These are phyloP conservation scores for Pleurotus ostreatus DNA, from an alignment of 768 basidiomycete species.

Conservation along the genomic window DNA sequence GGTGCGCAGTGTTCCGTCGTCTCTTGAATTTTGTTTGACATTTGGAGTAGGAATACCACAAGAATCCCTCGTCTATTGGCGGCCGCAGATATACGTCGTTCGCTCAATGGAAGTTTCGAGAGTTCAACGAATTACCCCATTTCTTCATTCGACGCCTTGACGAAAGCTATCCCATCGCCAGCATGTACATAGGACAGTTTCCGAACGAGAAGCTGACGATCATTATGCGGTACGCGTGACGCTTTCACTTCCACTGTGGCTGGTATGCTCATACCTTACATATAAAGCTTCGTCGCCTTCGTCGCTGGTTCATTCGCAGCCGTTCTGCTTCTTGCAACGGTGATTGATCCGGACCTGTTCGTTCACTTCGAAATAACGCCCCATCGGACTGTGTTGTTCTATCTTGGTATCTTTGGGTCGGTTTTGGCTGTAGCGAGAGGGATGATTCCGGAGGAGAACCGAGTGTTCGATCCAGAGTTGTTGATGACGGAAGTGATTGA, in stretches of 20 bases:
- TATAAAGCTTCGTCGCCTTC: slow-evolving; percentile 85
- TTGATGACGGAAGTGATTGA: slow-evolving; percentile 90
- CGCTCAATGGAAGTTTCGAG: slow-evolving; percentile 97
- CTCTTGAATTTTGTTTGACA: slow-evolving; percentile 9
- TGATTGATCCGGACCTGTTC: slow-evolving; percentile 91
- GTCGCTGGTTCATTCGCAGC: slow-evolving; percentile 95
- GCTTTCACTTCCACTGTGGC: not conserved
- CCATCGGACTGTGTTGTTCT: slow-evolving; percentile 91
- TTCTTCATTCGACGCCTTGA: slow-evolving; percentile 83
- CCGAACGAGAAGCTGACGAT: slow-evolving; percentile 92
- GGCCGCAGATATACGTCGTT: slow-evolving; percentile 90
- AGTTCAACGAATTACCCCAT: slow-evolving; percentile 98
- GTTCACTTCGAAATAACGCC: slow-evolving; percentile 93
- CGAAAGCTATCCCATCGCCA: slow-evolving; percentile 85
- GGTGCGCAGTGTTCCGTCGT: slow-evolving; percentile 39
- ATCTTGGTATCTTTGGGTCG: slow-evolving; percentile 82
- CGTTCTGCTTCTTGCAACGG: slow-evolving; percentile 87
- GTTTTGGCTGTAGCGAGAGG: slow-evolving; percentile 87
- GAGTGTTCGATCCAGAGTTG: slow-evolving; percentile 90
- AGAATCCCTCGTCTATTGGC: slow-evolving; percentile 94
- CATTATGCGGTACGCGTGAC: slow-evolving; percentile 73
- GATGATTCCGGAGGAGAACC: slow-evolving; percentile 94
- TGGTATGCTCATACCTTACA: slow-evolving; percentile 1
- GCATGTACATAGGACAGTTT: slow-evolving; percentile 96
- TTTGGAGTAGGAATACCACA: slow-evolving; percentile 85